A percentile compares a stretch with the other conserved stretches of the same genome.
Evolutionary conservation across 1,284 basidiomycete species (phyloP).

Genomic region (Cerioporus squamosus): DNA sequence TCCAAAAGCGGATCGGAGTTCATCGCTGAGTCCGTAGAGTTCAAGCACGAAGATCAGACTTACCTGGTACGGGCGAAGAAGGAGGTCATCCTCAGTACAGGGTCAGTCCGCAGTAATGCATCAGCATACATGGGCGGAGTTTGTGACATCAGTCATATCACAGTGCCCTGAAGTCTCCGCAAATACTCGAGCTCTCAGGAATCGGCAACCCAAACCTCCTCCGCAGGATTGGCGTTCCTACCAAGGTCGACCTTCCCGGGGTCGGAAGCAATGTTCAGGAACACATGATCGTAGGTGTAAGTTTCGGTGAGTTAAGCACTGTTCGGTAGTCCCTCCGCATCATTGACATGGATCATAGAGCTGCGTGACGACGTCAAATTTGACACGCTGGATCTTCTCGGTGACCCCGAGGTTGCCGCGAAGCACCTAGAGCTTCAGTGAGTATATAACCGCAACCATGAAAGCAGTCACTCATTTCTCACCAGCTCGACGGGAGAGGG

Average conservation of each 20-base stretch:
- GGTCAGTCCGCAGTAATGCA: constrained; percentile 32
- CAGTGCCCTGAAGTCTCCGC: constrained; percentile 45
- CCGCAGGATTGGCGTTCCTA: constrained; percentile 40
- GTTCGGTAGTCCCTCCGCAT: neutral
- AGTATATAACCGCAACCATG: neutral
- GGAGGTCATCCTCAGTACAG: constrained; percentile 47
- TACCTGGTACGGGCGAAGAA: constrained; percentile 28
- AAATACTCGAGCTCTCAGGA: constrained; percentile 55
- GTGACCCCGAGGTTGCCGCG: constrained; percentile 30
- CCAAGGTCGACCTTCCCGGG: constrained; percentile 47
- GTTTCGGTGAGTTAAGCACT: constrained; percentile 27
- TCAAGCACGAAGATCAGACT: constrained; percentile 68
- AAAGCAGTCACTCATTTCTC: neutral
- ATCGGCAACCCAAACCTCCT: constrained; percentile 49
- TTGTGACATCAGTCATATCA: neutral
- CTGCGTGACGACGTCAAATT: constrained; percentile 33
- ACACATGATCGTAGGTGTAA: constrained; percentile 38
- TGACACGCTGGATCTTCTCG: constrained; percentile 36
- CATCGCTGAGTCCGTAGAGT: constrained; percentile 93
- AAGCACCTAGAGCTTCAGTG: constrained; percentile 39
- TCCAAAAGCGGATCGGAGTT: constrained; percentile 92
- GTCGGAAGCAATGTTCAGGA: constrained; percentile 58
- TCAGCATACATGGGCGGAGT: neutral
- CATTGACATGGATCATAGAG: constrained; percentile 23
- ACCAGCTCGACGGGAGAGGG: constrained; percentile 32